Base-by-base conservation (phyloP, 2,329 filamentous ascomycete species). In the Plenodomus lindquistii region DNA sequence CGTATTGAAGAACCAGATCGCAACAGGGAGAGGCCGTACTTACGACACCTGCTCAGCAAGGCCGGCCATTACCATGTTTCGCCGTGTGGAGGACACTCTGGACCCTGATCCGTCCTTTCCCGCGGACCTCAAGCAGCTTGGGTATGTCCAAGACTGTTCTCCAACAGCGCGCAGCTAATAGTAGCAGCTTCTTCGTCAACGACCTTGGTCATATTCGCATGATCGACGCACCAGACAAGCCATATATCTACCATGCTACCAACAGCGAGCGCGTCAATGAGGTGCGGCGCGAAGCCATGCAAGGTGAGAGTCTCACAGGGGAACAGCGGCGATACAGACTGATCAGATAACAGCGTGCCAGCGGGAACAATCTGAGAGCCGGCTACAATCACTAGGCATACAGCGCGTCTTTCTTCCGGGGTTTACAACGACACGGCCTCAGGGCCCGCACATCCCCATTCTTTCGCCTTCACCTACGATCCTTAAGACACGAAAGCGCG, bases 221-320 rank as follows among this genome's bases (percentile, higher is more conserved):
- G 52, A 86, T 89, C 45, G 76, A 81, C 18, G 76, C 90, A 29
- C 85, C 87, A 0, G 79, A 86, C 21, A 77, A 81, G 56, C 86
- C 85, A 65, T 96, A 90, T 77, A 82, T 89, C 59, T 96, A 81
- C 78, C 86, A 85, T 67, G 72, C 88, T 44, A 87, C 82, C 67
- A 85, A 83, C 59, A 91, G 91, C 70, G 77, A 82, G n/a, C 85
- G 91, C 31, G 81, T 87, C 73, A 96, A 96, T 69, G 81, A 87
- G 35, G 78, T 87, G 17, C 89, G 91, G 62, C 81, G 86, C 35
- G 73, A 77, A 54, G 73, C 85, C 34, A 85, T 96, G 72, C 87
- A 95, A 62, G 74, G 90, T 89, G 69, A 57, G 69, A 57, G 16
- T 18, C 27, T 19, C 17, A n/a, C 34, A 40, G 11, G 19, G 22